A percentile compares a stretch with the other conserved stretches of the same genome.
phyloP scores from a whole-genome alignment of 768 basidiomycete species.

The Tephrocybe rancida region DNA sequence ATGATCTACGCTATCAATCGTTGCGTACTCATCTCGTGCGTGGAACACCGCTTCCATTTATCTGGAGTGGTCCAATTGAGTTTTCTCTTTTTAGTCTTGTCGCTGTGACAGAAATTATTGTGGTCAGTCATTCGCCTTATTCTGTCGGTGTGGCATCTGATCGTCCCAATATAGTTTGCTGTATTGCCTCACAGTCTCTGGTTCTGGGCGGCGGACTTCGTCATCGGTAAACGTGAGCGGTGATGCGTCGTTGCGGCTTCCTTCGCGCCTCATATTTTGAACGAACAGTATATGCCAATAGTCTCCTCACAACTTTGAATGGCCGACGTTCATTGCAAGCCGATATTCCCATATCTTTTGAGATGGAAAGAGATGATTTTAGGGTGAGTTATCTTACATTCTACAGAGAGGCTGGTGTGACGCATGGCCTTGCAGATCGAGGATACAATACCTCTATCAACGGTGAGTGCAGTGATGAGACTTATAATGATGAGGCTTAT shows the following conservation, averaged over 20 bases:
- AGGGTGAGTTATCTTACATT: no score
- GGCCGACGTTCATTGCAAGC: not conserved
- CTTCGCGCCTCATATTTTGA: not conserved
- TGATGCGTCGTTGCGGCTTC: not conserved
- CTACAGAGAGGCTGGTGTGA: no score
- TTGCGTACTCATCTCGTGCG: conserved; percentile 2
- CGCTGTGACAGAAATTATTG: not conserved
- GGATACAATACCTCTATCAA: no score
- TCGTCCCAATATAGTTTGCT: not conserved
- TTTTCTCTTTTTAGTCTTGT: not conserved
- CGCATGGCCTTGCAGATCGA: no score
- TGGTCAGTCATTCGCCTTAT: not conserved
- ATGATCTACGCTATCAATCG: conserved; percentile 4
- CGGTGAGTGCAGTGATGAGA: no score
- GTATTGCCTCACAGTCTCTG: not conserved
- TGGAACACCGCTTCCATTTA: not conserved
- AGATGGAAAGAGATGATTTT: not conserved
- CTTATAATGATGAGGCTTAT: no score
- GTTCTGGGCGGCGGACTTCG: conserved; percentile 3
- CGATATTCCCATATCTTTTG: not conserved
- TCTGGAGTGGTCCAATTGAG: not conserved
- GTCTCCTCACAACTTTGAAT: conserved; percentile 2
- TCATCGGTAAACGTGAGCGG: not conserved
- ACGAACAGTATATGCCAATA: not conserved
- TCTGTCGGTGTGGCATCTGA: not conserved